phyloP scores from a whole-genome alignment of 2,329 filamentous ascomycete species.

The Phaeoacremonium minimum region DNA sequence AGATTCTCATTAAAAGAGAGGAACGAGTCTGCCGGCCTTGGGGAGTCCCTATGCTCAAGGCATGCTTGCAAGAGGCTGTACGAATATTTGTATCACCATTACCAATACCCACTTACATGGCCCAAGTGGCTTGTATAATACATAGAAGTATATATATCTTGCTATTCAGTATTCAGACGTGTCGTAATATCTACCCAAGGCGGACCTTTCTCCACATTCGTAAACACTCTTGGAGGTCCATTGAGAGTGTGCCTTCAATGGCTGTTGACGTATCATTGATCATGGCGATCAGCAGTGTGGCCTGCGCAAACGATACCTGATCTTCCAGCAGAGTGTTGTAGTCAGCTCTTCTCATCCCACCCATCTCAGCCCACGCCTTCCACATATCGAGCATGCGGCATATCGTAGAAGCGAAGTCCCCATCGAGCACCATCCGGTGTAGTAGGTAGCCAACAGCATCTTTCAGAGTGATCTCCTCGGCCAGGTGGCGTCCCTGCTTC shows the following conservation, averaged over 20 bases:
- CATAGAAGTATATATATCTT: too few relatives aligned
- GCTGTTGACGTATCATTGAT: slow-evolving; percentile 40
- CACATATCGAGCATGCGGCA: slow-evolving; percentile 44
- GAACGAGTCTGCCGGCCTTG: too few relatives aligned
- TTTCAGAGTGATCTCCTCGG: slow-evolving; percentile 22
- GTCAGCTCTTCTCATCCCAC: slow-evolving; percentile 46
- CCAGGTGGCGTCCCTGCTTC: slow-evolving; percentile 17
- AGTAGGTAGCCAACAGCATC: slow-evolving; percentile 40
- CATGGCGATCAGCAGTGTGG: slow-evolving; percentile 40
- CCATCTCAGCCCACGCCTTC: slow-evolving; percentile 51
- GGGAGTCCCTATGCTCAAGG: too few relatives aligned
- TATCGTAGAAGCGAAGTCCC: slow-evolving; percentile 32
- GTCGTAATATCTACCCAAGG: slow-evolving; percentile 31
- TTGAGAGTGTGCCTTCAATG: slow-evolving; percentile 40
- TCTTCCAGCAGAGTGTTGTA: slow-evolving; percentile 30
- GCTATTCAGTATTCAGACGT: too few relatives aligned
- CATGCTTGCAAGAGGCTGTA: too few relatives aligned
- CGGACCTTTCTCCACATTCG: slow-evolving; percentile 49
- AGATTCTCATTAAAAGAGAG: slow-evolving; percentile 13
- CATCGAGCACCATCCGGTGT: slow-evolving; percentile 48
- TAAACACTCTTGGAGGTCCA: slow-evolving; percentile 52
- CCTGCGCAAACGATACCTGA: slow-evolving; percentile 39
- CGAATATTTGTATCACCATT: too few relatives aligned
- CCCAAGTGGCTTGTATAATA: too few relatives aligned
- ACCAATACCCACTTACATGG: too few relatives aligned